These are phyloP conservation scores for Nakaseomyces bracarensis DNA, from an alignment of 1,139 yeast genomes.

Conservation along the genomic window DNA sequence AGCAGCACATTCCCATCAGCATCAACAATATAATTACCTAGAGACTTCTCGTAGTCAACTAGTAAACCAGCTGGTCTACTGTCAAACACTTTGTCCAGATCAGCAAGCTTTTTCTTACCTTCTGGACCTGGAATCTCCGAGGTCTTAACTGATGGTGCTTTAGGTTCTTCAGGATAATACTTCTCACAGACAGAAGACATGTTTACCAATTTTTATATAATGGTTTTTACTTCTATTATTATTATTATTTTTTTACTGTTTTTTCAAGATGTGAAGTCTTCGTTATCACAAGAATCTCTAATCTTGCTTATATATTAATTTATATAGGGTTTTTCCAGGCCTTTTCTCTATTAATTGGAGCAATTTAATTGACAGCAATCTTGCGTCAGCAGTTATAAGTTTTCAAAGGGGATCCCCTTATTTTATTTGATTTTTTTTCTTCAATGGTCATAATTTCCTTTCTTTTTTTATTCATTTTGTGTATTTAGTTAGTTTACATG, in stretches of 20 bases:
- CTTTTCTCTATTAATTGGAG: too few relatives aligned
- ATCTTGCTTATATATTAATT: not conserved
- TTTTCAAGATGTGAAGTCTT: not conserved
- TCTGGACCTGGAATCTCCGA: slow-evolving; percentile 55
- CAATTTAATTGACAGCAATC: too few relatives aligned
- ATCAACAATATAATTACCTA: slow-evolving; percentile 65
- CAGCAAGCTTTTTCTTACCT: slow-evolving; percentile 40
- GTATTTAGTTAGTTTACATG: too few relatives aligned
- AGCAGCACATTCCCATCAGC: slow-evolving; percentile 58
- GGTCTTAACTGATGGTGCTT: slow-evolving; percentile 41
- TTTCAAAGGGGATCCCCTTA: too few relatives aligned
- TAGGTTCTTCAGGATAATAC: slow-evolving; percentile 55
- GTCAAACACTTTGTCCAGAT: slow-evolving; percentile 51
- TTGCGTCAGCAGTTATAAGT: too few relatives aligned
- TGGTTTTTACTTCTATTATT: not conserved
- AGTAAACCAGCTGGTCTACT: slow-evolving; percentile 63
- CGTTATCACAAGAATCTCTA: too few relatives aligned
- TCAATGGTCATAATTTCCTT: too few relatives aligned
- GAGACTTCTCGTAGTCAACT: slow-evolving; percentile 54
- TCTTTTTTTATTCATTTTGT: too few relatives aligned
- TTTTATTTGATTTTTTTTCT: too few relatives aligned
- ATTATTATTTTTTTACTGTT: not conserved
- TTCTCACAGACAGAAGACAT: slow-evolving; percentile 41
- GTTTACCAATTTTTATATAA: too few relatives aligned
- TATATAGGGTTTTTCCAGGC: too few relatives aligned